phyloP scores from a whole-genome alignment of 495 filamentous ascomycete species.

The Penicillium mononematosum region DNA sequence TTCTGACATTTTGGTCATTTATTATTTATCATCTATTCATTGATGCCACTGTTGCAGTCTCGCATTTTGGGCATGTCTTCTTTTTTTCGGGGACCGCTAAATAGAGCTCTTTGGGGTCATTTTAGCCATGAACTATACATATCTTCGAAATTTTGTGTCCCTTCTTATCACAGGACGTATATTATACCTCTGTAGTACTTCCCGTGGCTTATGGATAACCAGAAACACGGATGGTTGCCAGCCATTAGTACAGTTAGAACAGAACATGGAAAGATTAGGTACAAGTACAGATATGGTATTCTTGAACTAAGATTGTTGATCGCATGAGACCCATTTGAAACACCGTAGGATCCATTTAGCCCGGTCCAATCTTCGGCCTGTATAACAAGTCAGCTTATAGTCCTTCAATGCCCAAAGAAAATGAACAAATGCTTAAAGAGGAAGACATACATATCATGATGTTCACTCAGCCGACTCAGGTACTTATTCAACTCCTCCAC shows the following conservation, averaged over 20 bases:
- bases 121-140: conserved; percentile 16
- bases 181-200: neutral
- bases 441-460: conserved; percentile 84
- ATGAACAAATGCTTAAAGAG: conserved; percentile 6
- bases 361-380: conserved; percentile 73
- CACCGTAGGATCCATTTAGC: conserved; percentile 40
- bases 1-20: neutral
- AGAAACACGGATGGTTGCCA: neutral
- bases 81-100: conserved; percentile 8
- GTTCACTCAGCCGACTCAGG: conserved; percentile 85
- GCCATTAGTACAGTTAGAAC: neutral
- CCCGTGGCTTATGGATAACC: neutral
- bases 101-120: conserved; percentile 25
- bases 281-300: conserved; percentile 1
- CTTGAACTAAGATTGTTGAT: neutral
- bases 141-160: neutral
- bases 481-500: conserved; percentile 96
- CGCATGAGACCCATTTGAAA: conserved; percentile 3
- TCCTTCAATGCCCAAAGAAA: neutral
- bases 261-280: neutral
- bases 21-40: neutral
- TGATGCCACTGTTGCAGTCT: neutral
- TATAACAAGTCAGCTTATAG: conserved; percentile 16
- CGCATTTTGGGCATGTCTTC: conserved; percentile 7
- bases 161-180: neutral